Percentiles rank a stretch among this genome's conserved stretches.
Conservation (phyloP, 2,329 filamentous ascomycete genomes). For the Didymella pinodella region DNA sequence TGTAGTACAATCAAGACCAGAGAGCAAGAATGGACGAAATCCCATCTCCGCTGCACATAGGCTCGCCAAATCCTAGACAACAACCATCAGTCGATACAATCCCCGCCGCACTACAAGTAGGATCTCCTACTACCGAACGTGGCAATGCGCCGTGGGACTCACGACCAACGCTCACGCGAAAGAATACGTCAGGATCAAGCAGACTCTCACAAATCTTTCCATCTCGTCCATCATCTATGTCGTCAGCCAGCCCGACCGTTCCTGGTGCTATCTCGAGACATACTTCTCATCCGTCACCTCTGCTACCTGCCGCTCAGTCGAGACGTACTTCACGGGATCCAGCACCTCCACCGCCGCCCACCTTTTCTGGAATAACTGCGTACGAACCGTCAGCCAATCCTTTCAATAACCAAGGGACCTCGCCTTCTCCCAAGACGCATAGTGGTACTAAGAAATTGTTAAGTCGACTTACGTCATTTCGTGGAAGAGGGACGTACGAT, state of each 20-base stretch:
- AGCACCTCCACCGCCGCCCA: constrained; percentile 43
- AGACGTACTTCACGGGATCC: constrained; percentile 35
- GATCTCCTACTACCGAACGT: constrained; percentile 37
- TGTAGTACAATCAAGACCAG: not conserved
- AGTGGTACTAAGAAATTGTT: constrained; percentile 43
- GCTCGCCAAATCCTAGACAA: constrained; percentile 34
- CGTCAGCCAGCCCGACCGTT: constrained; percentile 33
- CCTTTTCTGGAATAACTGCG: constrained; percentile 41
- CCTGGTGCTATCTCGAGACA: constrained; percentile 32
- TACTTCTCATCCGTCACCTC: constrained; percentile 43
- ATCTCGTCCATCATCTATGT: constrained; percentile 41
- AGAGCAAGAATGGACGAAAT: constrained; percentile 38
- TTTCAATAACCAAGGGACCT: constrained; percentile 30
- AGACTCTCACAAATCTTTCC: constrained; percentile 50
- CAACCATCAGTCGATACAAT: constrained; percentile 31
- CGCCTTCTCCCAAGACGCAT: constrained; percentile 27
- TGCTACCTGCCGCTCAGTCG: constrained; percentile 38
- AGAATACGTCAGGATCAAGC: constrained; percentile 44
- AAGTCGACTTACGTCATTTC: constrained; percentile 42
- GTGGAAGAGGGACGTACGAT: constrained; percentile 38
- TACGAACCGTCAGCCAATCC: constrained; percentile 37
- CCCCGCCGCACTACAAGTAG: constrained; percentile 42
- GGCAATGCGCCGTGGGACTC: constrained; percentile 22
- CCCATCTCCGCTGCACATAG: constrained; percentile 43
- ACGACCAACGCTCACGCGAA: constrained; percentile 38